phyloP scores from a whole-genome alignment of 306 rosid genomes.

The Alnus glutinosa region DNA sequence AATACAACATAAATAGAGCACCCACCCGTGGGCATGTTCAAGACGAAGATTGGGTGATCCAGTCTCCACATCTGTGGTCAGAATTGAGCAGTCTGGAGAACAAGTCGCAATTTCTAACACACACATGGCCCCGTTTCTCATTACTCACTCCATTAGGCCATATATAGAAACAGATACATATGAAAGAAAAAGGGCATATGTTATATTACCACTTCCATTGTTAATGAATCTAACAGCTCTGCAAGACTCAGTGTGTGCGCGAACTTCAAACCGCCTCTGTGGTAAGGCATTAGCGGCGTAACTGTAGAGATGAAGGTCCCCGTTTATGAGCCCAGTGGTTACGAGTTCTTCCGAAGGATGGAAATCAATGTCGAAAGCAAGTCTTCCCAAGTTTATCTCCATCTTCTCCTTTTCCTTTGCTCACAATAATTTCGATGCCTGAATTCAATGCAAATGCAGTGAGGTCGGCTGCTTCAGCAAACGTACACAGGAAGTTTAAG shows the following conservation, averaged over 20 bases:
- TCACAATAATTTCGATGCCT: too few relatives aligned
- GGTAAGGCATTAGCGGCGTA: background rate
- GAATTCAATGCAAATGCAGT: too few relatives aligned
- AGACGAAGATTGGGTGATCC: constrained; percentile 5
- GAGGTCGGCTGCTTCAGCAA: too few relatives aligned
- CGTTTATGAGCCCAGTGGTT: background rate
- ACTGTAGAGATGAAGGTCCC: background rate
- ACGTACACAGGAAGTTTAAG: too few relatives aligned
- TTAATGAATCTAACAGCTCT: constrained; percentile 9
- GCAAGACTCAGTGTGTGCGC: background rate
- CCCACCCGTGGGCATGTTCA: constrained; percentile 7
- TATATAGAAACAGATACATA: background rate
- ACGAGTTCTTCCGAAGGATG: background rate
- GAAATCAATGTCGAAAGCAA: constrained; percentile 1
- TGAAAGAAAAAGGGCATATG: background rate
- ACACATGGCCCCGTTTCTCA: background rate
- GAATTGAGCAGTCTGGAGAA: constrained; percentile 10
- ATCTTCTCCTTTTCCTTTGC: background rate
- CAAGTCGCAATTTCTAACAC: background rate
- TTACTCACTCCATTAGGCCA: background rate
- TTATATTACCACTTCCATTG: background rate
- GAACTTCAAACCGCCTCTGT: background rate
- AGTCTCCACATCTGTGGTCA: constrained; percentile 2
- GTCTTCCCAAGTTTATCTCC: constrained; percentile 5
- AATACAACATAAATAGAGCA: background rate